Conservation (phyloP, 2,329 filamentous ascomycete species). For the Intubia oerlemansii region DNA sequence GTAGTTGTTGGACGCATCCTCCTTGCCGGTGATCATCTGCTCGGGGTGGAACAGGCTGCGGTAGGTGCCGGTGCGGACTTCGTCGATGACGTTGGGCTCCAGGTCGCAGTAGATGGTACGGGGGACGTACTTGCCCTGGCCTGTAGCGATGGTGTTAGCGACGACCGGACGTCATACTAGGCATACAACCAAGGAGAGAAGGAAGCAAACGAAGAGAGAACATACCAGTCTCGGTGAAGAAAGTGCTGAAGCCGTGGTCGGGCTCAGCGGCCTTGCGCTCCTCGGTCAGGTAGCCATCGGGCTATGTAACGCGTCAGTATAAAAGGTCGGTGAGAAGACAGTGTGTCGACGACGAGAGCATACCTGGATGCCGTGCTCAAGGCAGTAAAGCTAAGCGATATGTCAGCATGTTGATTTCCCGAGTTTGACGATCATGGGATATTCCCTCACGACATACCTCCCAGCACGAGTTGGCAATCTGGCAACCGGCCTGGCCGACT, state of each 20-base stretch:
- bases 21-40: slow-evolving; percentile 99
- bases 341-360: slow-evolving; percentile 13
- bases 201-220: too few relatives aligned
- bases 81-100: slow-evolving; percentile 97
- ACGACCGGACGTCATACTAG: not conserved
- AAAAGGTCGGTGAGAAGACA: slow-evolving; percentile 1
- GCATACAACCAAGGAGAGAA: too few relatives aligned
- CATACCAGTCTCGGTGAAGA: slow-evolving; percentile 98
- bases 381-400: slow-evolving; percentile 99
- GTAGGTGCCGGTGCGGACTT: slow-evolving; percentile 95
- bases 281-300: slow-evolving; percentile 95
- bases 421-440: too few relatives aligned
- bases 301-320: slow-evolving; percentile 33
- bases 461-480: slow-evolving; percentile 99
- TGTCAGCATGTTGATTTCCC: too few relatives aligned
- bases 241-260: slow-evolving; percentile 97
- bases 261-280: slow-evolving; percentile 87
- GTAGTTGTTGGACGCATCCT: slow-evolving; percentile 99
- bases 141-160: slow-evolving; percentile 22
- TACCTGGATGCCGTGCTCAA: slow-evolving; percentile 99
- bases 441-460: slow-evolving; percentile 59
- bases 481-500: slow-evolving; percentile 99
- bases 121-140: slow-evolving; percentile 96
- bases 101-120: slow-evolving; percentile 99
- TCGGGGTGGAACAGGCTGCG: slow-evolving; percentile 95